Evolutionary conservation across 2,329 filamentous ascomycete genomes (phyloP).

Genomic region (Fusarium graminum): DNA sequence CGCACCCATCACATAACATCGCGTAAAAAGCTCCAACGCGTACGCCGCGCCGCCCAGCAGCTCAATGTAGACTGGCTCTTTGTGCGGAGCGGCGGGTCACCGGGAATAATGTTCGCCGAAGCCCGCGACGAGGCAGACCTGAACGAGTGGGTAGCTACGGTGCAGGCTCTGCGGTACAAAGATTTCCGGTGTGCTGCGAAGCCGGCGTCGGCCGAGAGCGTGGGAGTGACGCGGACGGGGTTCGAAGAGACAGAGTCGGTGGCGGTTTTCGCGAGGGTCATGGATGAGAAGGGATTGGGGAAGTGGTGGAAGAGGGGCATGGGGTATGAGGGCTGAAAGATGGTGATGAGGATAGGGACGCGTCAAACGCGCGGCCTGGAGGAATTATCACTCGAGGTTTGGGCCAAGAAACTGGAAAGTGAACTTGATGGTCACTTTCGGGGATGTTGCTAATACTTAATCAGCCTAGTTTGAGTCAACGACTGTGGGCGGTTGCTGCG

Average conservation of each 20-base stretch:
- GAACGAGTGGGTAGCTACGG: slow-evolving; percentile 72
- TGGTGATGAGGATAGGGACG: slow-evolving; percentile 4
- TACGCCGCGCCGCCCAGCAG: slow-evolving; percentile 73
- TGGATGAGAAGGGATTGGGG: slow-evolving; percentile 70
- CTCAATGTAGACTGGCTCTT: slow-evolving; percentile 71
- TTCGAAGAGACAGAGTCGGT: slow-evolving; percentile 73
- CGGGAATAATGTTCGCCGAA: slow-evolving; percentile 85
- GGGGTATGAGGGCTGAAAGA: slow-evolving; percentile 61
- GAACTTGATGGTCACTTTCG: neutral
- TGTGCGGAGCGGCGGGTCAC: slow-evolving; percentile 74
- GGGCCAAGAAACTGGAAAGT: neutral
- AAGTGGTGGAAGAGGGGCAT: slow-evolving; percentile 78
- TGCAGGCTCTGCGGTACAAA: slow-evolving; percentile 77
- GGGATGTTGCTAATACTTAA: neutral
- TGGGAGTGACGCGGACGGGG: slow-evolving; percentile 38
- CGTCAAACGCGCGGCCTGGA: slow-evolving; percentile 31
- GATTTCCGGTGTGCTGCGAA: slow-evolving; percentile 75
- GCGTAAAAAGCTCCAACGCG: slow-evolving; percentile 73
- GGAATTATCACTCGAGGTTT: slow-evolving; percentile 1
- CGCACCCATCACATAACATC: slow-evolving; percentile 86
- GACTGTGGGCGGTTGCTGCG: neutral
- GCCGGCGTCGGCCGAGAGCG: slow-evolving; percentile 24
- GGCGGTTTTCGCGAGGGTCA: slow-evolving; percentile 71
- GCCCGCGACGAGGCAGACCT: slow-evolving; percentile 66
- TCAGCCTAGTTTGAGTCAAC: neutral